Conservation (phyloP, 2,329 filamentous ascomycete species). For the Neopestalotiopsis rosae region DNA sequence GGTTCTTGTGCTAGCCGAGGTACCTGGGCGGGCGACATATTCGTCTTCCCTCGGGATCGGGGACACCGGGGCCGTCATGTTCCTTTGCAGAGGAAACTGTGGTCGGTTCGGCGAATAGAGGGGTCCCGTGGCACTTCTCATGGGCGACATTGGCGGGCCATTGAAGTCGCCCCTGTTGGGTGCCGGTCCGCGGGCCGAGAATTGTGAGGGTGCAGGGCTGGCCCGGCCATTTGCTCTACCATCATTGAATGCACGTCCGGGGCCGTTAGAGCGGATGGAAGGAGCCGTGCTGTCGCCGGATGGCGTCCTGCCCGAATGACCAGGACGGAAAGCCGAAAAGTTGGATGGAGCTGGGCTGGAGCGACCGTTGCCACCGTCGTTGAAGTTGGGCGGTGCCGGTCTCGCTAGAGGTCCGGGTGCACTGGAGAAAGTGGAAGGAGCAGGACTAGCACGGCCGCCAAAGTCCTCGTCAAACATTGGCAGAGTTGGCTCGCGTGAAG, state of each 20-base stretch:
- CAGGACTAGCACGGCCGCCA: conserved; percentile 27
- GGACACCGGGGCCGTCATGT: conserved; percentile 50
- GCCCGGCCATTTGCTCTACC: conserved; percentile 36
- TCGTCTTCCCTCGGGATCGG: conserved; percentile 34
- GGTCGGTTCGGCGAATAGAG: conserved; percentile 38
- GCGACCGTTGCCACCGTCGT: conserved; percentile 34
- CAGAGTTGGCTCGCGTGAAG: conserved; percentile 27
- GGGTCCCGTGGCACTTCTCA: conserved; percentile 47
- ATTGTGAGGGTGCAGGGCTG: conserved; percentile 39
- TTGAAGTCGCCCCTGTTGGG: conserved; percentile 27
- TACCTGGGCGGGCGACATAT: conserved; percentile 34
- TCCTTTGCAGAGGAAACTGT: conserved; percentile 46
- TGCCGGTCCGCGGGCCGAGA: conserved; percentile 27
- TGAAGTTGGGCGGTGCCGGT: conserved; percentile 23
- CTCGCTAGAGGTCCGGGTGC: conserved; percentile 14
- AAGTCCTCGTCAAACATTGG: neutral
- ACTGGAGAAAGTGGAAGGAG: conserved; percentile 33
- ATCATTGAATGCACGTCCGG: conserved; percentile 24
- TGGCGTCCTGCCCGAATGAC: conserved; percentile 18
- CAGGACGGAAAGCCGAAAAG: conserved; percentile 23
- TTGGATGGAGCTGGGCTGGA: conserved; percentile 41
- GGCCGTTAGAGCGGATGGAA: conserved; percentile 26
- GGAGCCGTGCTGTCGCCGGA: conserved; percentile 35
- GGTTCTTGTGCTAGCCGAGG: conserved; percentile 30
- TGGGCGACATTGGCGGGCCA: conserved; percentile 33